Percentiles rank a stretch among this genome's conserved stretches.
Conservation (phyloP, 2,329 filamentous ascomycete species). For the Mycosphaerella arachidis region DNA sequence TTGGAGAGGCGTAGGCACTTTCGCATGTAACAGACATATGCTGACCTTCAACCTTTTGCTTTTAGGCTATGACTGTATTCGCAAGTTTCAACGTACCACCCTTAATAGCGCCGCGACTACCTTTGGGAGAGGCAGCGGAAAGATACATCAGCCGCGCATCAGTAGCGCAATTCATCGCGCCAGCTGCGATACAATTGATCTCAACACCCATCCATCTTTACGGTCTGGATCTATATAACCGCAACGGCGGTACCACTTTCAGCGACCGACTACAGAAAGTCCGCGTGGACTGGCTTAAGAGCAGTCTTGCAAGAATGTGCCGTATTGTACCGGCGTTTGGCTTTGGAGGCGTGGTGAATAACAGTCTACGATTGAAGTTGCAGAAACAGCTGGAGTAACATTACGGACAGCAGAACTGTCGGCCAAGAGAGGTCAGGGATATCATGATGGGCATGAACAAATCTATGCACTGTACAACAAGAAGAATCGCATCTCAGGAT, state of each 20-base stretch:
- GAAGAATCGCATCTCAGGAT: not conserved
- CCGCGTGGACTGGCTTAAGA: slow-evolving; percentile 70
- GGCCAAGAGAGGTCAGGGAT: not conserved
- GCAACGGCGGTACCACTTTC: slow-evolving; percentile 48
- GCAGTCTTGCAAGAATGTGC: slow-evolving; percentile 69
- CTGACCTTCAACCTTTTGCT: too few species aligned
- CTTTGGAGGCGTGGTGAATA: slow-evolving; percentile 80
- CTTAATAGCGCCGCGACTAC: slow-evolving; percentile 66
- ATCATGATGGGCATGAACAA: not conserved
- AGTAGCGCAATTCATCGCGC: slow-evolving; percentile 73
- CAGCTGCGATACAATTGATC: slow-evolving; percentile 71
- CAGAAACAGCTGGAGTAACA: slow-evolving; percentile 57
- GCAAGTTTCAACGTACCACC: slow-evolving; percentile 87
- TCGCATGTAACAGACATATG: too few species aligned
- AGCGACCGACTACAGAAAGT: slow-evolving; percentile 63
- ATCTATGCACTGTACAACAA: not conserved
- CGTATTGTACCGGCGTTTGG: slow-evolving; percentile 87
- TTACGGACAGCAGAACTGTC: not conserved
- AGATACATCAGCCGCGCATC: slow-evolving; percentile 47
- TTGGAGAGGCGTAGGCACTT: too few species aligned
- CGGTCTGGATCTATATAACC: slow-evolving; percentile 82
- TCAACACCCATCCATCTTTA: slow-evolving; percentile 82
- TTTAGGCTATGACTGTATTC: slow-evolving; percentile 66
- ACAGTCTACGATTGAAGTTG: slow-evolving; percentile 60
- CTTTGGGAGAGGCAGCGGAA: slow-evolving; percentile 40